A percentile compares a stretch with the other conserved stretches of the same genome.
Evolutionary conservation across 1,284 basidiomycete genomes (phyloP).

Genomic region (Marasmius oreades): DNA sequence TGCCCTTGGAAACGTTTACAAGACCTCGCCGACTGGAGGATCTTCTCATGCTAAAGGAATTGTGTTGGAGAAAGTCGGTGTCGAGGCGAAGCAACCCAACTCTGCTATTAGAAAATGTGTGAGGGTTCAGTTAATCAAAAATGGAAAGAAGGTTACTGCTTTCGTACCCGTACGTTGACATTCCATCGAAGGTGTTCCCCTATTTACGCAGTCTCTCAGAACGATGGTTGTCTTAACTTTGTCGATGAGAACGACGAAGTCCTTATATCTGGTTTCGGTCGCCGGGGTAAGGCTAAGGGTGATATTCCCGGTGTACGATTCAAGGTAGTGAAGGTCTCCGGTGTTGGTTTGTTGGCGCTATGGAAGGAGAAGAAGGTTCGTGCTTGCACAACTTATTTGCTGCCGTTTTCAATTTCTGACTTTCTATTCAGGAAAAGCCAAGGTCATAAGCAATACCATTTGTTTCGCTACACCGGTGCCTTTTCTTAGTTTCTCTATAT

Average conservation of each 20-base stretch:
- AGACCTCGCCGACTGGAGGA: conserved; percentile 99
- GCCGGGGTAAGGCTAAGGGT: conserved; percentile 98
- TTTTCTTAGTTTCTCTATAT: conserved; percentile 24
- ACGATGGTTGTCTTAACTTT: conserved; percentile 99
- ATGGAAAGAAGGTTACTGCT: conserved; percentile 99
- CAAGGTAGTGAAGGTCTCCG: conserved; percentile 99
- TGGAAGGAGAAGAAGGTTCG: conserved; percentile 99
- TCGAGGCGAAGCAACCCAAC: conserved; percentile 98
- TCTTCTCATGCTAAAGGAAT: conserved; percentile 99
- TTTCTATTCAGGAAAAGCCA: conserved; percentile 73
- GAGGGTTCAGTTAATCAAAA: conserved; percentile 99
- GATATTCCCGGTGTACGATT: conserved; percentile 97
- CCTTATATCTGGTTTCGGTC: conserved; percentile 99
- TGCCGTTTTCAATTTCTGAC: conserved; percentile 10
- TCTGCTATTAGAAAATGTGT: conserved; percentile 99
- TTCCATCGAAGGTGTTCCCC: conserved; percentile 1
- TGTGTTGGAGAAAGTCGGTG: conserved; percentile 97
- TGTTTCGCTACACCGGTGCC: conserved; percentile 18
- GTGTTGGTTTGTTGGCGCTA: conserved; percentile 95
- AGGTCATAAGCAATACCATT: conserved; percentile 61
- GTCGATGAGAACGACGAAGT: conserved; percentile 99
- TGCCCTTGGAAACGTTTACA: conserved; percentile 99
- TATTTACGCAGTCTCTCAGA: conserved; percentile 42
- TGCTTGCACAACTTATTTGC: conserved; percentile 11
- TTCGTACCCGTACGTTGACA: conserved; percentile 56